Base-by-base conservation (phyloP, 106 monocot species). In the Chionographis japonica region DNA sequence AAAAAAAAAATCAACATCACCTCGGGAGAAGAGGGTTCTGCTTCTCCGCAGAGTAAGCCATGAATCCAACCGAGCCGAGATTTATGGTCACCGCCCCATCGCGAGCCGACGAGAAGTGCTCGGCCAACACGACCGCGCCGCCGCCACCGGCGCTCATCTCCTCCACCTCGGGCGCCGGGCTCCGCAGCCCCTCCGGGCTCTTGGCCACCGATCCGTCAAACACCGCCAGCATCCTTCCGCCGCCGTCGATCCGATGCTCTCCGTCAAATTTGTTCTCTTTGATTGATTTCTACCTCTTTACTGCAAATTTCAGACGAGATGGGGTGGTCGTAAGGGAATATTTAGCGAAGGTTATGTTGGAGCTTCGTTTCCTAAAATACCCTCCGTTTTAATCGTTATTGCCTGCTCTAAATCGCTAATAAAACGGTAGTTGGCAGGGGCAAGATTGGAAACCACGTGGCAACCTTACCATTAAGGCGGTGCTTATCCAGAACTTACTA, bases 11-110 rank as follows among this genome's bases (percentile, higher is more conserved):
- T 27, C 27, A 43, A 9, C 0, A 17, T 41, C 12, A 79, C 79
- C 79, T 68, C 0, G 79, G 79, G 18, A 69, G 74, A 40, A 79
- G 69, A 37, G 79, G 79, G 63, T 63, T 74, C 65, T 74, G 79
- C 38, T 62, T 55, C 17, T 61, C 61, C 4, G 74, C 59, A 2
- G 62, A 46, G 68, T 73, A 79, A 11, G 68, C 56, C 3, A 79
- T 68, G 56, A 18, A 2, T 1, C 62, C 79, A 49, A 39, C 43
- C 17, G 73, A 19, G 37, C 73, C 79, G 20, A 79, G 52, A 56
- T 12, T 62, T 20, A 79, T 14, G 40, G 67, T 73, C 39, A 79
- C 79, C 18, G 73, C 68, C 8, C 68, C 74, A 2, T 68, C 73
- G 8, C 62, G 73, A 36, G 50, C 36, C 17, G 60, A 19, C 40